Evolutionary conservation across 164 flowering plant genomes (phyloP).

Genomic region (Sextonia rubra): DNA sequence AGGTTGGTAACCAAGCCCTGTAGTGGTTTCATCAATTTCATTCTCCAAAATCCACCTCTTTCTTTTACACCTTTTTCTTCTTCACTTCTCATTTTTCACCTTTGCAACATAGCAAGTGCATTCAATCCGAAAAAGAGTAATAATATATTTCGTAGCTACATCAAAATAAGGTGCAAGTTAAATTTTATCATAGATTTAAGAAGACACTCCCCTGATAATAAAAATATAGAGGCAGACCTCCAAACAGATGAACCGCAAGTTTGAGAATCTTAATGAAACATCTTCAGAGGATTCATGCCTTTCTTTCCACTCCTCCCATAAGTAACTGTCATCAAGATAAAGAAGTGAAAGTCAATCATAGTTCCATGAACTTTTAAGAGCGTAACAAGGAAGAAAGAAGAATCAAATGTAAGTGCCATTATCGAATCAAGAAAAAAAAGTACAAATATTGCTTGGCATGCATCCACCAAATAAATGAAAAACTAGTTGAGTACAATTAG

Average conservation of each 20-base stretch:
- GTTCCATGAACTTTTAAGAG: neutral
- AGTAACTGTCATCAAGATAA: slow-evolving; percentile 48
- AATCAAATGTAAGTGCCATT: neutral
- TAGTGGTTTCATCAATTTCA: neutral
- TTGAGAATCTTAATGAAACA: slow-evolving; percentile 46
- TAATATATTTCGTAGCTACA: neutral
- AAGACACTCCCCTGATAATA: neutral
- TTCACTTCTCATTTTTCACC: neutral
- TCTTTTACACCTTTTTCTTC: neutral
- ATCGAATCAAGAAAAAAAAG: neutral
- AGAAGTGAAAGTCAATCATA: neutral
- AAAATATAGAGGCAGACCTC: slow-evolving; percentile 46
- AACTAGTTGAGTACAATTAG: neutral
- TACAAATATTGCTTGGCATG: no score
- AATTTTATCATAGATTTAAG: no score
- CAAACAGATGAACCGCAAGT: slow-evolving; percentile 67
- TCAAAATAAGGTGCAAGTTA: no score
- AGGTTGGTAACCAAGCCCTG: no score
- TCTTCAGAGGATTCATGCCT: slow-evolving; percentile 60
- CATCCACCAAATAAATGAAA: neutral
- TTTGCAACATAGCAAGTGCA: neutral
- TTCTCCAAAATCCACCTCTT: neutral
- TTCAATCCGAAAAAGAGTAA: neutral
- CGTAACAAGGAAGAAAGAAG: neutral
- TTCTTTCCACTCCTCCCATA: slow-evolving; percentile 96